Evolutionary conservation across 306 rosid genomes (phyloP), one percentile per base, ranked within the genome.

Genomic region (Malus sieversii): DNA sequence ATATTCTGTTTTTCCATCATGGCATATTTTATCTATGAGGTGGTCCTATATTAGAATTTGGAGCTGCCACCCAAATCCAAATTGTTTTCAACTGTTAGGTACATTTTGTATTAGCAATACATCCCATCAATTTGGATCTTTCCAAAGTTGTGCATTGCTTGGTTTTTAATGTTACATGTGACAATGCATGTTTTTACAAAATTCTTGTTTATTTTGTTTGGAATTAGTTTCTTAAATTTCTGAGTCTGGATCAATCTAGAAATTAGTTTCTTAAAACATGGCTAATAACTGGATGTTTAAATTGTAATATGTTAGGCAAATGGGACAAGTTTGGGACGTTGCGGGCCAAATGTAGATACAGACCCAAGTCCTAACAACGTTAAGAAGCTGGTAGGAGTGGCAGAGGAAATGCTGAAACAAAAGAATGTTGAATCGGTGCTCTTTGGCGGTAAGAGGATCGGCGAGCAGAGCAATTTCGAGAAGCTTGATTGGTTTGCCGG

Each of bases 401-500:
- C 97, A 57, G 98, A 90, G 65, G 97, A 87, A 79, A 91, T 90
- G 93, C 85, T 96, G 77, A 92, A 96, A 85, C 99, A 96, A 85
- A 92, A 96, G 89, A 92, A 92, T 74, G 96, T 96, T 29, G 99
- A 96, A 72, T 96, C 99, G 1, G 92, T 92, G 33, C 90, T 96
- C 61, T 96, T 96, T 73, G 98, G 97, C 12, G 98, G 98, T 23
- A 96, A 89, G 89, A 87, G 89, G 81, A 83, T 96, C 30, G 87
- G 83, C 5, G 99, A 96, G 77, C 90, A 87, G 77, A 91, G 87
- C 80, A 96, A 96, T 79, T 86, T 84, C 2, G 97, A 96, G 87
- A 96, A 87, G 87, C 96, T 96, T 12, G 98, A 96, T 73, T 96
- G 99, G 99, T 90, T 96, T 69, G 99, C 99, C 3, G 99, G 92